These are phyloP conservation scores for Inonotus obliquus DNA, from an alignment of 1,284 basidiomycete genomes.

Conservation along the genomic window DNA sequence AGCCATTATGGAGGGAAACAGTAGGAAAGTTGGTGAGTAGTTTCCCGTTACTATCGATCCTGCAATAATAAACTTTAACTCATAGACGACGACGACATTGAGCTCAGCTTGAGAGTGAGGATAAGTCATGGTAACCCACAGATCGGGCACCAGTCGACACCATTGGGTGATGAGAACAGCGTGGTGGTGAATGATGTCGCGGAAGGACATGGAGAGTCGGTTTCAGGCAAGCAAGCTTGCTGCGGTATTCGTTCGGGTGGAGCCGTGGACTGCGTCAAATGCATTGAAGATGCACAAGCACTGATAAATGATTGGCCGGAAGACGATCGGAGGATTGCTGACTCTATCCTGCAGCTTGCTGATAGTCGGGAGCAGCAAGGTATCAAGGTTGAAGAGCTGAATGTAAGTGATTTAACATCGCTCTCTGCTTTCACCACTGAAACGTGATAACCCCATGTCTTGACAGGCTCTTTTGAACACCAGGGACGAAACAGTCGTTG, in stretches of 20 bases:
- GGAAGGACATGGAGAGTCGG: slow-evolving; percentile 40
- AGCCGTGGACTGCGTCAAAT: slow-evolving; percentile 53
- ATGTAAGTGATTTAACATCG: slow-evolving; percentile 35
- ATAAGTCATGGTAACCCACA: not conserved
- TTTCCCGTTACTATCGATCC: not conserved
- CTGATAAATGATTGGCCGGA: slow-evolving; percentile 33
- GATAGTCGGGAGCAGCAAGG: slow-evolving; percentile 42
- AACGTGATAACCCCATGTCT: not conserved
- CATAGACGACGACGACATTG: slow-evolving; percentile 77
- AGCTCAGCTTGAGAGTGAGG: slow-evolving; percentile 32
- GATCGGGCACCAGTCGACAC: not conserved
- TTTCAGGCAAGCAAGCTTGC: slow-evolving; percentile 42
- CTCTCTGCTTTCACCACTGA: not conserved
- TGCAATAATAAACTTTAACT: not conserved
- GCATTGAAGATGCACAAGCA: slow-evolving; percentile 44
- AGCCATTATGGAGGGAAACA: slow-evolving; percentile 67
- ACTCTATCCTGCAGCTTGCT: slow-evolving; percentile 38
- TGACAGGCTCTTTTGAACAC: not conserved
- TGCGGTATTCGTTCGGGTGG: slow-evolving; percentile 43
- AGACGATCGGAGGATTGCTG: slow-evolving; percentile 33
- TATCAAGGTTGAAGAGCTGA: slow-evolving; percentile 40
- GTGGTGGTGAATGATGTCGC: not conserved
- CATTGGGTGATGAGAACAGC: not conserved
- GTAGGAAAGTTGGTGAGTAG: slow-evolving; percentile 71
- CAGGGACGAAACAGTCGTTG: not conserved